Base-by-base conservation (phyloP, 1,139 yeast species). In the Schwanniomyces etchellsii region DNA sequence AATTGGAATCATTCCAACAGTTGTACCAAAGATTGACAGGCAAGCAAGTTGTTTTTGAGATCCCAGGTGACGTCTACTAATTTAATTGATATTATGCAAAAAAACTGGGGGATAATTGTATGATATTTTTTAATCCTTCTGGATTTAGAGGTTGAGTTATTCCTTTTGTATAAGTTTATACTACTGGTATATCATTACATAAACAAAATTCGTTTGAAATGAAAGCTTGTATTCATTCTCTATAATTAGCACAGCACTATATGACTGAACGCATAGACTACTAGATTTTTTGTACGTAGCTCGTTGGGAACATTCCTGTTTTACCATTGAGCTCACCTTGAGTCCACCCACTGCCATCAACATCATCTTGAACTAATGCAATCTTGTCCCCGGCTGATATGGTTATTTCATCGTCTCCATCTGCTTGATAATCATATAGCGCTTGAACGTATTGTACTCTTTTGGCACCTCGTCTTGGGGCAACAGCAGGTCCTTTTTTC, bases 1-100 rank as follows among this genome's bases (percentile, higher is more conserved):
- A 93, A 80, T 84, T 91, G 70, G 98, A 91, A 71, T 86, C 98
- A 53, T 91, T 91, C 96, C 95, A 89, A 79, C 85, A 95, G 60
- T 91, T 91, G 63, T 91, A 89, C 94, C 74, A 77, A 75, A 89
- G 89, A 79, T 86, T 91, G 72, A 91, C 98, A 60, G 98, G 98
- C 76, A 93, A 91, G 82, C 95, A 88, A 74, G 96, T 91, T 74
- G 94, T 88, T 60, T 91, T 91, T 64, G 97, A 89, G 81, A 85
- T 89, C 72, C 95, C 95, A 61, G 81, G 70, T 58, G 73, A 67
- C 47, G 61, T 57, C 47, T 62, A 64, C 61, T 66, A 66, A 58
- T 36, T 46, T 36, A 23, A 21, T 34, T 28, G 14, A 30, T 17
- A 20, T 22, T 13, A 6, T 16, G 16, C 11, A 27, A 24, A 24